phyloP scores from a whole-genome alignment of 2,329 filamentous ascomycete species.

The Venturia pyrina region DNA sequence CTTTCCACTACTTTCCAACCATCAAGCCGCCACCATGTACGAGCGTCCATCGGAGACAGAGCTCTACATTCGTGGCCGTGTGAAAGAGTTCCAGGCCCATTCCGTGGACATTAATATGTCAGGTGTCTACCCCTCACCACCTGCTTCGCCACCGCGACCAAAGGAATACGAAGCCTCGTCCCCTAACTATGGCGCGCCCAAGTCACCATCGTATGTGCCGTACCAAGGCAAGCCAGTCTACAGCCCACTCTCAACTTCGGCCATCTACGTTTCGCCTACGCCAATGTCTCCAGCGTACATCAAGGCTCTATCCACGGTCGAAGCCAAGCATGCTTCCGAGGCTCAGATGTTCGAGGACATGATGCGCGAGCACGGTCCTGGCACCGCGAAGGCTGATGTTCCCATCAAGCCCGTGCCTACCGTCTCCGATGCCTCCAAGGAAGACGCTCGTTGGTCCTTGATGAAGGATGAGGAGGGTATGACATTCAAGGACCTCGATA shows the following conservation, averaged over 20 bases:
- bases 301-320: not conserved
- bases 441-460: not conserved
- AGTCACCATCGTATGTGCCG: not conserved
- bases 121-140: not conserved
- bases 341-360: not conserved
- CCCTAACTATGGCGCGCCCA: not conserved
- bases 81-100: no score
- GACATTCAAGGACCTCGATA: not conserved
- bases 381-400: not conserved
- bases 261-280: not conserved
- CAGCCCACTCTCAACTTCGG: not conserved
- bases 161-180: not conserved
- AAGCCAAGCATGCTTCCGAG: not conserved
- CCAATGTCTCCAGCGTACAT: not conserved
- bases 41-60: no score
- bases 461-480: not conserved
- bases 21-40: not conserved
- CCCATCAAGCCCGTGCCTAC: not conserved
- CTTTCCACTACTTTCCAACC: not conserved
- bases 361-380: not conserved
- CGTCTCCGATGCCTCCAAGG: not conserved
- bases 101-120: no score
- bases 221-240: not conserved
- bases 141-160: not conserved
- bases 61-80: no score